Evolutionary conservation across 2,329 filamentous ascomycete species (phyloP).

Genomic region (Colletotrichum limetticola): DNA sequence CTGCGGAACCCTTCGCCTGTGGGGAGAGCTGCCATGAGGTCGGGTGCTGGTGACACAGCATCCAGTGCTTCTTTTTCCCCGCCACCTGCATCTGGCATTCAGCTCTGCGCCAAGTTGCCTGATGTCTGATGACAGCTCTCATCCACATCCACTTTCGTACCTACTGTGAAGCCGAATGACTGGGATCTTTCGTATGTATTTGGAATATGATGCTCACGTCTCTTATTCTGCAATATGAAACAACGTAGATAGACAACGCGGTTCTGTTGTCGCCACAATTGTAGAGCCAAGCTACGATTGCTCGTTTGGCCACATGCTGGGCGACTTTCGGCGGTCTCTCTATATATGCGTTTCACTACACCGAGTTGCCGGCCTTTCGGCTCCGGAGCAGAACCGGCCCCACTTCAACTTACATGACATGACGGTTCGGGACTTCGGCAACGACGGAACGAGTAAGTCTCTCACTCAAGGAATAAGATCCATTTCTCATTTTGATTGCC

Average conservation of each 20-base stretch:
- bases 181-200: no score
- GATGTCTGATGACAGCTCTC: background rate
- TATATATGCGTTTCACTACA: background rate
- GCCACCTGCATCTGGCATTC: background rate
- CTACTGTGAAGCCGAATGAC: background rate
- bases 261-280: background rate
- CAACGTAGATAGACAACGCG: background rate
- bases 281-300: background rate
- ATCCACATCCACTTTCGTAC: background rate
- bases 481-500: background rate
- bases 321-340: background rate
- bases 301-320: background rate
- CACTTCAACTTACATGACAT: background rate
- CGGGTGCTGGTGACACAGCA: slow-evolving; percentile 5
- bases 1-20: slow-evolving; percentile 2
- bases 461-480: background rate
- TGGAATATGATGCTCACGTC: background rate
- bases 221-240: background rate
- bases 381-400: background rate
- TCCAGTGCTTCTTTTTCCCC: background rate
- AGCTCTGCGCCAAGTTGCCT: background rate
- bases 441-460: background rate
- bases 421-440: background rate
- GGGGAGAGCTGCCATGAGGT: background rate
- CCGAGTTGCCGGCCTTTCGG: background rate